These are phyloP conservation scores for Picea abies DNA, from an alignment of 83 land plant species.

Conservation along the genomic window DNA sequence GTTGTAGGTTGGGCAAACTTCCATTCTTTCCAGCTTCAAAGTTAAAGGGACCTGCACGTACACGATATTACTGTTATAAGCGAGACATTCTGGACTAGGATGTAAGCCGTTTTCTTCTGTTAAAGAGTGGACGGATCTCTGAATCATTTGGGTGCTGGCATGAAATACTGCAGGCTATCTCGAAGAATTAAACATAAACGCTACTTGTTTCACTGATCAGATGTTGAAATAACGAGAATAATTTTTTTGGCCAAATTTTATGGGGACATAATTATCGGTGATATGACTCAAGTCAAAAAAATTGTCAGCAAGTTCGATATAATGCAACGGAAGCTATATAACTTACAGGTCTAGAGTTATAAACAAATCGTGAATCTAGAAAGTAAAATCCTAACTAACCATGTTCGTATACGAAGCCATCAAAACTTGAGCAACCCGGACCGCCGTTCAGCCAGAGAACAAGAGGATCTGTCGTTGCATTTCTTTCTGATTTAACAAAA, in stretches of 20 bases:
- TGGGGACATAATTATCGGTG: too few species aligned
- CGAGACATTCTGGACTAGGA: not conserved
- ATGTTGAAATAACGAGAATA: not conserved
- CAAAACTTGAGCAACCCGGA: slow-evolving; percentile 85
- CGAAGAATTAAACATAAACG: not conserved
- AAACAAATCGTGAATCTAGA: too few species aligned
- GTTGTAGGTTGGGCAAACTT: too few species aligned
- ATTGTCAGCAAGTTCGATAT: not conserved
- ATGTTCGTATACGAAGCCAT: slow-evolving; percentile 93
- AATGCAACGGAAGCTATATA: not conserved
- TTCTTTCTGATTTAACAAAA: slow-evolving; percentile 65
- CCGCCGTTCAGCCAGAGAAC: slow-evolving; percentile 87
- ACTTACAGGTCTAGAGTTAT: not conserved
- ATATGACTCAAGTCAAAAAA: not conserved
- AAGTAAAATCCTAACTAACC: slow-evolving; percentile 34
- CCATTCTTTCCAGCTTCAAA: slow-evolving; percentile 43
- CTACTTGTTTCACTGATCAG: not conserved
- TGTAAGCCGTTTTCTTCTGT: not conserved
- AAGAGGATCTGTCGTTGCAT: slow-evolving; percentile 60
- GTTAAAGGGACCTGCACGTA: slow-evolving; percentile 76
- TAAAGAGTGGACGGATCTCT: not conserved
- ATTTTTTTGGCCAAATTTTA: not conserved
- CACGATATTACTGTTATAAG: not conserved
- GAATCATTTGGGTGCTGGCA: not conserved
- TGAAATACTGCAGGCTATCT: not conserved